phyloP scores from a whole-genome alignment of 2,329 filamentous ascomycete species.

The Sporothrix inflata region DNA sequence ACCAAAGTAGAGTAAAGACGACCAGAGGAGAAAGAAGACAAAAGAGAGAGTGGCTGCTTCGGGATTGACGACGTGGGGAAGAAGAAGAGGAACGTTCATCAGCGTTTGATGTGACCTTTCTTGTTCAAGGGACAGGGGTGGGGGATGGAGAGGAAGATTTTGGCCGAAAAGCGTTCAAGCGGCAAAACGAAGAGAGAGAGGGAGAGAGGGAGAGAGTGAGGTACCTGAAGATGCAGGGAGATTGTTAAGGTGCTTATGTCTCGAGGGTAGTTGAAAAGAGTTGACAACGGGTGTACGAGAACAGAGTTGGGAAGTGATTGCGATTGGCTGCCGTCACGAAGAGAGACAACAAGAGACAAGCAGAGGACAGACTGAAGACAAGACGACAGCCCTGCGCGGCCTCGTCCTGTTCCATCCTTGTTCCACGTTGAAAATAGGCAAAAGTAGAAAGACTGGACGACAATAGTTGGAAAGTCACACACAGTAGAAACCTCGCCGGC shows the following conservation, averaged over 20 bases:
- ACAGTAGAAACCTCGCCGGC: neutral
- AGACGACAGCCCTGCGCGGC: neutral
- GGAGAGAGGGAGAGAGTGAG: neutral
- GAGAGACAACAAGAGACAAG: neutral
- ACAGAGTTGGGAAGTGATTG: neutral
- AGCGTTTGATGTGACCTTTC: conserved; percentile 13
- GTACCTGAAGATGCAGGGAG: neutral
- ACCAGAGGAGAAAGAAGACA: neutral
- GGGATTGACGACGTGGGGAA: conserved; percentile 5
- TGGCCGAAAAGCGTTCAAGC: neutral
- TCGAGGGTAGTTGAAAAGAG: neutral
- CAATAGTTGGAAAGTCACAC: neutral
- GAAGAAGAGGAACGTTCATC: neutral
- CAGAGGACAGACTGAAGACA: neutral
- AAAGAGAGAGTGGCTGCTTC: neutral
- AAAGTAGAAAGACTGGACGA: conserved; percentile 19
- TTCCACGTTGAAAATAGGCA: conserved; percentile 32
- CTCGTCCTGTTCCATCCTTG: conserved; percentile 31
- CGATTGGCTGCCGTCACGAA: neutral
- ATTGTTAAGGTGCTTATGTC: neutral
- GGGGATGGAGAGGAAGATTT: neutral
- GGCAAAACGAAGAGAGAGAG: neutral
- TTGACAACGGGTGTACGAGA: neutral
- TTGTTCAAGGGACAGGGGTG: conserved; percentile 17
- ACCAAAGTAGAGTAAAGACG: neutral